A percentile compares a stretch with the other conserved stretches of the same genome.
These are phyloP conservation scores for Arabidopsis hybrid DNA, from an alignment of 441 rosid genomes.

Conservation along the genomic window DNA sequence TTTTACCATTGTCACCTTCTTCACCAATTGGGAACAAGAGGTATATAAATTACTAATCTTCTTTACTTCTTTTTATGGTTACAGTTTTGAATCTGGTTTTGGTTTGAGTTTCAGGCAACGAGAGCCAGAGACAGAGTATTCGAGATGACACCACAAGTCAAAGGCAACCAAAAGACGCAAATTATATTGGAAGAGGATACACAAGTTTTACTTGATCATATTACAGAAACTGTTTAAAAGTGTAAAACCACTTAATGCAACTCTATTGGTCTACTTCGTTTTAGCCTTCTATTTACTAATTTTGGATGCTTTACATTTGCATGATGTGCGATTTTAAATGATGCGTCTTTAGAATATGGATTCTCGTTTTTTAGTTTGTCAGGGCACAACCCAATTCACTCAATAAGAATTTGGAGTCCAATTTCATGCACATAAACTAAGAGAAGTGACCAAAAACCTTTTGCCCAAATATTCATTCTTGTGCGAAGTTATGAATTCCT, in stretches of 20 bases:
- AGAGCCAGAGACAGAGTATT: slow-evolving; percentile 47
- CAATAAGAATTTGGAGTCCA: no score
- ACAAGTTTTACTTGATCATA: slow-evolving; percentile 14
- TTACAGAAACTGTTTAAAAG: slow-evolving; percentile 15
- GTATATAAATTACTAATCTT: slow-evolving; percentile 27
- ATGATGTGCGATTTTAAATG: no score
- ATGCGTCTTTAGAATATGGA: no score
- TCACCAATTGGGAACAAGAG: slow-evolving; percentile 59
- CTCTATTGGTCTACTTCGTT: neutral
- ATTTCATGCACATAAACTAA: no score
- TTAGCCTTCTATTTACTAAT: no score
- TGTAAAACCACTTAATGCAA: neutral
- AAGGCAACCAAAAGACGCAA: slow-evolving; percentile 23
- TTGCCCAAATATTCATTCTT: no score
- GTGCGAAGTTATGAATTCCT: no score
- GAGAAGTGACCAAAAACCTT: no score
- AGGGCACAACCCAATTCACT: no score
- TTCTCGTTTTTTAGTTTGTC: no score
- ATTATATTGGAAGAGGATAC: slow-evolving; percentile 20
- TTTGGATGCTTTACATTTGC: no score
- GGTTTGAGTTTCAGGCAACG: slow-evolving; percentile 32
- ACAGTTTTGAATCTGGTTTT: neutral
- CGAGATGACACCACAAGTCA: slow-evolving; percentile 33
- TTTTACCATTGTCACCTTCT: slow-evolving; percentile 43
- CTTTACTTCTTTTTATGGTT: neutral